A percentile compares a stretch with the other conserved stretches of the same genome.
phyloP scores from a whole-genome alignment of 2,329 filamentous ascomycete genomes.

The Ophidiomyces ophidiicola region DNA sequence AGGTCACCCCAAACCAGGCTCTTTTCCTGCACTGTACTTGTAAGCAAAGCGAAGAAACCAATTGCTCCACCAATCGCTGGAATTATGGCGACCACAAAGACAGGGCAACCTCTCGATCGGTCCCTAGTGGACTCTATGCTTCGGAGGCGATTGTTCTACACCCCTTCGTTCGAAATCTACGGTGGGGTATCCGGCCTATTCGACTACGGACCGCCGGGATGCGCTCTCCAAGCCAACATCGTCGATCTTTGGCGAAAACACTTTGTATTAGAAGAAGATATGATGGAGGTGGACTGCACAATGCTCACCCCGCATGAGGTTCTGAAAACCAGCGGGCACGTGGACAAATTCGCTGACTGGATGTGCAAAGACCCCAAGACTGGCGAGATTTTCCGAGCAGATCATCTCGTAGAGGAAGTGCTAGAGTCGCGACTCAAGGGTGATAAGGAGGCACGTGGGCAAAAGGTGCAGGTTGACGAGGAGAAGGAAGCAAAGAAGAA shows the following conservation, averaged over 20 bases:
- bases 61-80: conserved; percentile 23
- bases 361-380: conserved; percentile 99
- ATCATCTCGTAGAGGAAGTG: conserved; percentile 92
- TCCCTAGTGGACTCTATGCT: conserved; percentile 71
- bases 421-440: conserved; percentile 78
- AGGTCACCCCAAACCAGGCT: conserved; percentile 24
- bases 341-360: conserved; percentile 96
- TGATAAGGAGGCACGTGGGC: conserved; percentile 81
- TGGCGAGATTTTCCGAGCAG: conserved; percentile 89
- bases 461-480: conserved; percentile 54
- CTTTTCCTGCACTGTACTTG: conserved; percentile 32
- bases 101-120: conserved; percentile 81
- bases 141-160: conserved; percentile 83
- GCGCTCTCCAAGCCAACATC: conserved; percentile 74
- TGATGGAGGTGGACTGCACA: conserved; percentile 90
- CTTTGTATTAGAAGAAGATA: conserved; percentile 85
- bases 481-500: conserved; percentile 81
- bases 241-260: conserved; percentile 85
- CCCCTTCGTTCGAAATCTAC: conserved; percentile 91
- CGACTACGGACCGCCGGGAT: conserved; percentile 86
- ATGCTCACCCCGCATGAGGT: conserved; percentile 88
- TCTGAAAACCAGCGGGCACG: conserved; percentile 89
- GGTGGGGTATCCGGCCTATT: conserved; percentile 70
- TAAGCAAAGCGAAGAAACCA: conserved; percentile 20
- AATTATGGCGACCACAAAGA: conserved; percentile 60